Base-by-base conservation (phyloP, 1,284 basidiomycete genomes). In the Trametes pubescens region DNA sequence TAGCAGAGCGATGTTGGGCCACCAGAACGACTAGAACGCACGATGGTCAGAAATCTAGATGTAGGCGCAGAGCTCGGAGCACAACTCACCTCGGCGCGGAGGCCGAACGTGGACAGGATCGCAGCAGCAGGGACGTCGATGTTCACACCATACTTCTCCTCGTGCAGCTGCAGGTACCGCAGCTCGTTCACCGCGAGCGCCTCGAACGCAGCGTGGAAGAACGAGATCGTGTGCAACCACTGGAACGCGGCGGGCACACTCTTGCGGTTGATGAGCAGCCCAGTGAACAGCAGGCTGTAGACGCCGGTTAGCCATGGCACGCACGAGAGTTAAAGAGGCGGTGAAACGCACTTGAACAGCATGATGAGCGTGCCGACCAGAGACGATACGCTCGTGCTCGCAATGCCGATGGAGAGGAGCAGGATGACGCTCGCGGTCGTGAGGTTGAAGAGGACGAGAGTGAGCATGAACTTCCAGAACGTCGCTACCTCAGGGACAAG, bases 141-240 rank as follows among this genome's bases (percentile, higher is more conserved):
- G 73, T 97, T 95, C 2, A 98, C 92, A 18, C 96, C 96, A 62
- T 71, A 94, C 93, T 84, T 93, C 92, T 72, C 89, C 85, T 77
- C 99, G 94, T 93, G 94, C 56, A 99, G 81, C 72, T 95, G 92
- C n/a, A 99, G 81, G 77, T 96, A 98, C 52, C 96, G 84, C 57
- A 99, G 81, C 78, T 99, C 96, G 76, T 99, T 99, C 64, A 99
- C 96, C 26, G 96, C 90, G 32, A 99, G 84, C 0, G 93, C 95
- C 79, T 99, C 97, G 74, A 95, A 99, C 0, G 93, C 97, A n/a
- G 97, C 96, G 79, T 99, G 97, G 90, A 98, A 99, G 85, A 99
- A 99, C 3, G 95, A 97, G 14, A 94, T 75, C 1, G 92, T 95
- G 74, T 95, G 92, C 67, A 99, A 80, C 94, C 95, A 98, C 62